These are phyloP conservation scores for Colletotrichum plurivorum DNA, from an alignment of 2,329 filamentous ascomycete species.

Conservation along the genomic window DNA sequence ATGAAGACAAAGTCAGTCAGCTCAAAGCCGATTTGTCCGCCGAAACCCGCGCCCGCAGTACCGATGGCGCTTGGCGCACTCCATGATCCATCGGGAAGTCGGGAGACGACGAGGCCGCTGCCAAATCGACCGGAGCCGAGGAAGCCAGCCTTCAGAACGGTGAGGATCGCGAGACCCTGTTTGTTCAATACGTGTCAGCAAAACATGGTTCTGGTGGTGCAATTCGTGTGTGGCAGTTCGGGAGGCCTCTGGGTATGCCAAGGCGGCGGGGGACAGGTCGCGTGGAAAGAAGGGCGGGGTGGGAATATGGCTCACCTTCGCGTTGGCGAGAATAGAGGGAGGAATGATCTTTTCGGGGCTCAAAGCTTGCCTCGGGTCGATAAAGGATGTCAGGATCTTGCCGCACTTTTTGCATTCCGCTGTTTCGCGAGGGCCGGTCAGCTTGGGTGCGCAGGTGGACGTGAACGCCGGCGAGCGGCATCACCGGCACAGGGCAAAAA, in stretches of 20 bases:
- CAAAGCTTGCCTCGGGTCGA: slow-evolving; percentile 93
- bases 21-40: slow-evolving; percentile 89
- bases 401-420: slow-evolving; percentile 98
- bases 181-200: slow-evolving; percentile 30
- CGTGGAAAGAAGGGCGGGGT: slow-evolving; percentile 27
- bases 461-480: slow-evolving; percentile 41
- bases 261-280: slow-evolving; percentile 20
- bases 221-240: neutral
- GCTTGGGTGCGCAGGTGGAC: slow-evolving; percentile 3
- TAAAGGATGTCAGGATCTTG: slow-evolving; percentile 94
- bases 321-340: slow-evolving; percentile 87
- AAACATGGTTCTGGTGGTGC: neutral
- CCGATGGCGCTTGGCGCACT: slow-evolving; percentile 86
- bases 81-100: slow-evolving; percentile 83
- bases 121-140: slow-evolving; percentile 86
- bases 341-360: slow-evolving; percentile 98
- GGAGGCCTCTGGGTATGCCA: slow-evolving; percentile 22
- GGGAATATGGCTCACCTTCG: slow-evolving; percentile 75
- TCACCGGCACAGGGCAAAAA: slow-evolving; percentile 32
- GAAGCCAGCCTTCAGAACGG: slow-evolving; percentile 89
- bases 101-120: slow-evolving; percentile 85
- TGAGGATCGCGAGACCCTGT: slow-evolving; percentile 85
- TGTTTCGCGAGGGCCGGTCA: slow-evolving; percentile 55
- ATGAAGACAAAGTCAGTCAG: slow-evolving; percentile 98
- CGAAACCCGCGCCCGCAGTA: slow-evolving; percentile 85